Base-by-base conservation (phyloP, 345 rosid genomes). In the Melaleuca alternifolia region DNA sequence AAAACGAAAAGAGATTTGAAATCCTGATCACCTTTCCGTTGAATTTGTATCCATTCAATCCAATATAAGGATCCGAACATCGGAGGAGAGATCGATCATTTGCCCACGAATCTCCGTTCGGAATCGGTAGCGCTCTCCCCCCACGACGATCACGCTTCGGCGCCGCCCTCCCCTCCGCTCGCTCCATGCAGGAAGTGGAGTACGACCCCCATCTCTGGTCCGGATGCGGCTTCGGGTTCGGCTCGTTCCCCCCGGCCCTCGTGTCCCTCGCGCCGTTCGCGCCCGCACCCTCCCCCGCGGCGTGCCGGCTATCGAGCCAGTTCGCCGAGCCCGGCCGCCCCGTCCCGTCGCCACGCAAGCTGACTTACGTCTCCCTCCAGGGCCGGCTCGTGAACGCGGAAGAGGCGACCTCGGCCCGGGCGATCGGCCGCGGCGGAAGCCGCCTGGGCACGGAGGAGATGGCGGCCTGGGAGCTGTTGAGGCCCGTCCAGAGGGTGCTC, bases 391-490 rank as follows among this genome's bases (percentile, higher is more conserved):
- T 93, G 11, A 90, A 95, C 50, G 95, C 93, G 21, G 94, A 92
- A 61, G 96, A 94, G 83, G 95, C 98, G 28, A 95, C 95, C 89
- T 94, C 99, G 5, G 88, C 93, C 41, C 83, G 84, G 71, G 87
- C 95, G 59, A 88, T 95, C 50, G 92, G 92, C 8, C 90, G 95
- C 5, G 90, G 95, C 52, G 93, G n/a, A n/a, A n/a, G 93, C 5
- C 89, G 94, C 24, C 86, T 94, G 53, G 79, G 91, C 87, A 85
- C 54, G 24, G 94, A 93, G 2, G 93, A 93, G 82, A 50, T 89
- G 48, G 85, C 91, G 81, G 98, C 98, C 20, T 95, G 99, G 99
- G 94, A 96, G 91, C 93, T 97, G 87, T 93, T 96, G 53, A 93
- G 87, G 12, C 98, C 99, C 24, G 87, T 91, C 20, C 96, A 96